Evolutionary conservation across 176 grass and related monocot species (phyloP).

Genomic region (Hyparrhenia diplandra): DNA sequence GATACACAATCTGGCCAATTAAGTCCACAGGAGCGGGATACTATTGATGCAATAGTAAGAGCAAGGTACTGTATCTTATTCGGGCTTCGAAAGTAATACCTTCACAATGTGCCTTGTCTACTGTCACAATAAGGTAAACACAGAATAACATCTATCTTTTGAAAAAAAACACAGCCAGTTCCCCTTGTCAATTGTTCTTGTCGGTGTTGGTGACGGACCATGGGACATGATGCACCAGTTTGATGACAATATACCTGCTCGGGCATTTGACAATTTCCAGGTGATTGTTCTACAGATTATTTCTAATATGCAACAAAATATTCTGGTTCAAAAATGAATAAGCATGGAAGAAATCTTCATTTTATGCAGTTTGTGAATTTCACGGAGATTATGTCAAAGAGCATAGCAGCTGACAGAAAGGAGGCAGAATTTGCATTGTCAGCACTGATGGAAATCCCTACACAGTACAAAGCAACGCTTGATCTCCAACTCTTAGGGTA

Average conservation of each 20-base stretch:
- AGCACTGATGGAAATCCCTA: constrained; percentile 95
- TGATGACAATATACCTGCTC: constrained; percentile 95
- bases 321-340: not conserved
- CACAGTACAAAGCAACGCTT: constrained; percentile 92
- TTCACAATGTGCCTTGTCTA: constrained; percentile 13
- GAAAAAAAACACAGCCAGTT: constrained; percentile 49
- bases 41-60: constrained; percentile 89
- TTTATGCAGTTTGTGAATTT: constrained; percentile 97
- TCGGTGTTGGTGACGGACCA: constrained; percentile 95
- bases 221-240: constrained; percentile 99
- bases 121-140: not conserved
- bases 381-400: constrained; percentile 94
- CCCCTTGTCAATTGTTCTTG: constrained; percentile 89
- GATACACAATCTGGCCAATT: constrained; percentile 85
- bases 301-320: constrained; percentile 1
- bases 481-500: constrained; percentile 97
- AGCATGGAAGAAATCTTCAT: constrained; percentile 10
- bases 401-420: constrained; percentile 72
- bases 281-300: constrained; percentile 31
- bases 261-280: constrained; percentile 98
- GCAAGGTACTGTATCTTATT: constrained; percentile 69
- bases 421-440: constrained; percentile 89
- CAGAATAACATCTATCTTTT: constrained; percentile 12
- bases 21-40: constrained; percentile 84
- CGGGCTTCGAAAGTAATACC: not conserved